phyloP scores from a whole-genome alignment of 805 yeast species.

The Saccharomycopsis olivae region DNA sequence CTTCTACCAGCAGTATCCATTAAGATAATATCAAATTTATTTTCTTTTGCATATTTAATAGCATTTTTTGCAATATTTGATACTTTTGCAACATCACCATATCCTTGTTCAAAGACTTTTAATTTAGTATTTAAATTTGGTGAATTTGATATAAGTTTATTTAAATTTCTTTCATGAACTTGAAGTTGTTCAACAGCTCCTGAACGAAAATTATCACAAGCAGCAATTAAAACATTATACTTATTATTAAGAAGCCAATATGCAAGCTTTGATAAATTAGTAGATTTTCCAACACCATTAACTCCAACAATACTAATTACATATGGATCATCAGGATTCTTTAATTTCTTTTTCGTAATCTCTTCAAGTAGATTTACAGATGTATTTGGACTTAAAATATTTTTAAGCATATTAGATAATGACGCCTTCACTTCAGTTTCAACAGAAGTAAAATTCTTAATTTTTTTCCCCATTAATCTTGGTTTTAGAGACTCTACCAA shows the following conservation, averaged over 20 bases:
- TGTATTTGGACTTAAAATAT: constrained; percentile 82
- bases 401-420: constrained; percentile 49
- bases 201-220: constrained; percentile 95
- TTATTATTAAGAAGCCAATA: constrained; percentile 92
- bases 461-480: constrained; percentile 61
- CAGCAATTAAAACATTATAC: constrained; percentile 78
- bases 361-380: constrained; percentile 81
- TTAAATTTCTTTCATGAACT: constrained; percentile 82
- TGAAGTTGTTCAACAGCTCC: constrained; percentile 98
- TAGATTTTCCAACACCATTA: constrained; percentile 96
- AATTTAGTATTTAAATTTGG: constrained; percentile 29
- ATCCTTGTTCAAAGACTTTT: constrained; percentile 87
- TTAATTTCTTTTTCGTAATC: constrained; percentile 37
- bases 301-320: constrained; percentile 98
- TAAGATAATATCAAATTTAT: constrained; percentile 72
- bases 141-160: constrained; percentile 47
- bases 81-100: constrained; percentile 92
- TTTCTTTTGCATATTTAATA: constrained; percentile 61
- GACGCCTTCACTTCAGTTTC: constrained; percentile 63
- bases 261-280: constrained; percentile 87
- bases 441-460: constrained; percentile 64
- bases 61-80: constrained; percentile 91
- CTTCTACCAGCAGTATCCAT: constrained; percentile 98
- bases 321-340: constrained; percentile 47
- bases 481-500: constrained; percentile 61